Conservation (phyloP, 2,329 filamentous ascomycete genomes). For the Thielaviopsis ethacetica region DNA sequence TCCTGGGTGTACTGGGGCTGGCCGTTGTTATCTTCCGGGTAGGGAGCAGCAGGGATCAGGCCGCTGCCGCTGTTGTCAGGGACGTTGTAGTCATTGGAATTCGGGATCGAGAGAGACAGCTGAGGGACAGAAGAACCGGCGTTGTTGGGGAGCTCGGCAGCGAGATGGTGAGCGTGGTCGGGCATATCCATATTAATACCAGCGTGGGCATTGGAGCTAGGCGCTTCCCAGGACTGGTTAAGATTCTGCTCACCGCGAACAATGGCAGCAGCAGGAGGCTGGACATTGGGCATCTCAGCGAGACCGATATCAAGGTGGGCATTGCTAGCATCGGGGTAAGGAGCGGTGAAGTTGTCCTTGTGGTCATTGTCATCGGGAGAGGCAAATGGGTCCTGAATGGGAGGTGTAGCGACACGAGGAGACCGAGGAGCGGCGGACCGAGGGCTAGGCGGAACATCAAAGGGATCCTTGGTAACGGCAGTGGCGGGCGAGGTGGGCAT, state of each 20-base stretch:
- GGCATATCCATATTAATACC: slow-evolving; percentile 10
- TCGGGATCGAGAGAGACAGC: slow-evolving; percentile 5
- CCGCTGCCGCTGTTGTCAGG: slow-evolving; percentile 13
- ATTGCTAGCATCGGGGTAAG: slow-evolving; percentile 21
- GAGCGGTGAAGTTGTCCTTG: slow-evolving; percentile 4
- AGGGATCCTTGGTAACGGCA: slow-evolving; percentile 8
- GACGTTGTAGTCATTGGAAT: slow-evolving; percentile 18
- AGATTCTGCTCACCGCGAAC: slow-evolving; percentile 18
- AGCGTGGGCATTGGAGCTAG: slow-evolving; percentile 2
- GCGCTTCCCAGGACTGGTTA: slow-evolving; percentile 11
- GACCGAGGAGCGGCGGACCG: not conserved
- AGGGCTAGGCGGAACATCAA: slow-evolving; percentile 9
- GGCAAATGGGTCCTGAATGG: slow-evolving; percentile 10
- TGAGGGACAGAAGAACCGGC: slow-evolving; percentile 1
- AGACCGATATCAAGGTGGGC: slow-evolving; percentile 14
- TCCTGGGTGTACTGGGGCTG: slow-evolving; percentile 7
- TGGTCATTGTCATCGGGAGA: slow-evolving; percentile 6
- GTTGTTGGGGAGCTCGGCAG: slow-evolving; percentile 3
- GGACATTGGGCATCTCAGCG: slow-evolving; percentile 20
- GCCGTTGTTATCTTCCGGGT: slow-evolving; percentile 13
- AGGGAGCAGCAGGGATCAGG: slow-evolving; percentile 7
- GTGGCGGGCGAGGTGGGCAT: slow-evolving; percentile 23
- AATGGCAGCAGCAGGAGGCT: slow-evolving; percentile 20
- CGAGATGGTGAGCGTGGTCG: slow-evolving; percentile 4
- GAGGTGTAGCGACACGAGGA: not conserved